Evolutionary conservation across 2,329 filamentous ascomycete genomes (phyloP), one percentile per base, ranked within the genome.

Genomic region (Pleomassaria siparia): DNA sequence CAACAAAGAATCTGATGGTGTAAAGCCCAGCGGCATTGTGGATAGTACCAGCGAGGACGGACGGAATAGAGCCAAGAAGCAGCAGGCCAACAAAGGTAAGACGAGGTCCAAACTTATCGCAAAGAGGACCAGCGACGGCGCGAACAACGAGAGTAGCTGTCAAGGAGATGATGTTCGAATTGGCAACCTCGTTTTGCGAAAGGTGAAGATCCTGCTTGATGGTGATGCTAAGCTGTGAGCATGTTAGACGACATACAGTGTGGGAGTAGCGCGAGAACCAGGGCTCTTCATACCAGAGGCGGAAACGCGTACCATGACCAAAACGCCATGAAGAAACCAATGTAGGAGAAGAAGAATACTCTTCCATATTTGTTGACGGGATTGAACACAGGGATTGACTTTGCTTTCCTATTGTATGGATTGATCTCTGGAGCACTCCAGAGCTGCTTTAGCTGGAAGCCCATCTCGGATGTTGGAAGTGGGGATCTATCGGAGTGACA

Each of bases 301-400:
- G 91, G 89, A 71, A 95, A 96, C 1, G 91, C 88, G 75, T 95
- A 95, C 81, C 81, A 96, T 10, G 89, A 91, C 80, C 89, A 89
- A 72, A 95, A 96, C 7, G 88, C 87, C 44, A 92, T 81, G 80
- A 94, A 85, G 71, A 94, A 94, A 2, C 88, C 88, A 40, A 91
- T 80, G 84, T 88, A 94, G 1, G 87, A 88, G 74, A 95, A 95
- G 76, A 91, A 90, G 72, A 95, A 95, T 0, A 94, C 90, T 6
- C 90, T 81, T 29, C 90, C 91, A 75, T 96, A 91, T 59, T 84
- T 75, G 68, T 95, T 80, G 60, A 91, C 66, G 0, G 86, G 82
- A 68, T 95, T 95, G 52, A 96, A 74, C 18, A 89, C 69, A 0
- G 91, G 91, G 39, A 96, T 82, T 0, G 88, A 88, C 50, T 81